Conservation (phyloP, 768 basidiomycete genomes). For the Galerina marginata region DNA sequence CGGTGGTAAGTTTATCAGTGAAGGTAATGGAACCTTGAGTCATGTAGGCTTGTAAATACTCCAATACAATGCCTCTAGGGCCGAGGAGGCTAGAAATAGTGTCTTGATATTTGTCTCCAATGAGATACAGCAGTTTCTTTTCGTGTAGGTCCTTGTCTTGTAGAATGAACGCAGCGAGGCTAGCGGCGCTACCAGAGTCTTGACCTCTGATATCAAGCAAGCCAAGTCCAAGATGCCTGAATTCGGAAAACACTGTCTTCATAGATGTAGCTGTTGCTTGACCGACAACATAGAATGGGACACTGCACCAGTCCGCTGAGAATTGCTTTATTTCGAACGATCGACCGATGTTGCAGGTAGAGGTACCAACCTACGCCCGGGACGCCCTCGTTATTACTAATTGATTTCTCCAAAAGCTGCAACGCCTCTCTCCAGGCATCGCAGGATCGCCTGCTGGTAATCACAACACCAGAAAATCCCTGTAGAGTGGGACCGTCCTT, state of each 20-base stretch:
- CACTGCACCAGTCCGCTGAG: constrained; percentile 52
- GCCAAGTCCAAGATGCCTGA: constrained; percentile 10
- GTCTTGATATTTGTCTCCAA: constrained; percentile 87
- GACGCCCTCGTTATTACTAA: background rate
- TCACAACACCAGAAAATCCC: constrained; percentile 61
- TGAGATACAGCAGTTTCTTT: constrained; percentile 68
- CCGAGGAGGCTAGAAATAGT: constrained; percentile 58
- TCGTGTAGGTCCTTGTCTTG: constrained; percentile 27
- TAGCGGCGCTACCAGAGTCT: constrained; percentile 70
- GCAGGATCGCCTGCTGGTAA: constrained; percentile 81
- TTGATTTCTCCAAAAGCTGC: constrained; percentile 16
- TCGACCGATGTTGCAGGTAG: constrained; percentile 3
- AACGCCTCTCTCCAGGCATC: constrained; percentile 69
- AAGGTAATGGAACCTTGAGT: constrained; percentile 65
- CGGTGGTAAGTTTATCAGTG: constrained; percentile 43
- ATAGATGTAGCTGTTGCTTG: constrained; percentile 61
- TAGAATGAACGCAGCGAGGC: constrained; percentile 69
- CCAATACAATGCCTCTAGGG: constrained; percentile 49
- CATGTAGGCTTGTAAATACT: constrained; percentile 69
- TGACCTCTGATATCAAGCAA: constrained; percentile 42
- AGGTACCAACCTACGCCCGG: constrained; percentile 24
- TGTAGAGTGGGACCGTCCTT: constrained; percentile 36
- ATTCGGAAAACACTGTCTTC: constrained; percentile 31
- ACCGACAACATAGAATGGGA: constrained; percentile 85
- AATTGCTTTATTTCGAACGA: background rate